Evolutionary conservation across 1,139 yeast species (phyloP).

Genomic region (Debaryomyces udenii): DNA sequence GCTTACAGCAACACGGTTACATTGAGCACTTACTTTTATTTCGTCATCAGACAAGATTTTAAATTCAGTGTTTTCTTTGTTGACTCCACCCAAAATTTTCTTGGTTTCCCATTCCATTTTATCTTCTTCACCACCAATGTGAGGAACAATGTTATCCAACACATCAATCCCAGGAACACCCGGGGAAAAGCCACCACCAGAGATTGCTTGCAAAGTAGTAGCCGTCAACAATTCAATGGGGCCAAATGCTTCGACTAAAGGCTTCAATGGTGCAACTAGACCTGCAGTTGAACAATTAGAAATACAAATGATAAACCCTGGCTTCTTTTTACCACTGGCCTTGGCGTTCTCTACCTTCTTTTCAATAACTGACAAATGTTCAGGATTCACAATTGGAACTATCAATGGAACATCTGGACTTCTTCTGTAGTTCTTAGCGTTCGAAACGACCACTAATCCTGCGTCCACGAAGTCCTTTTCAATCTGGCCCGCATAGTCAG

Average conservation of each 20-base stretch:
- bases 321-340: conserved; percentile 54
- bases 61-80: conserved; percentile 58
- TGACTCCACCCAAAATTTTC: conserved; percentile 78
- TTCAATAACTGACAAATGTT: conserved; percentile 79
- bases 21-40: conserved; percentile 89
- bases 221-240: conserved; percentile 86
- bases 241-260: conserved; percentile 85
- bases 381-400: conserved; percentile 96
- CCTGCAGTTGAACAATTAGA: conserved; percentile 99
- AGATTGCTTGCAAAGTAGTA: conserved; percentile 94
- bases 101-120: conserved; percentile 98
- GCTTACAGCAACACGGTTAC: conserved; percentile 94
- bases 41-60: conserved; percentile 67
- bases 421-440: conserved; percentile 95
- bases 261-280: conserved; percentile 93
- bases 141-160: conserved; percentile 92
- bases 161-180: conserved; percentile 97
- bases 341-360: conserved; percentile 57
- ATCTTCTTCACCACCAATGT: conserved; percentile 95
- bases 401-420: conserved; percentile 85
- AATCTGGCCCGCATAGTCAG: conserved; percentile 90
- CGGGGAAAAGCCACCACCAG: conserved; percentile 98
- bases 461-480: conserved; percentile 82
- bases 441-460: conserved; percentile 85
- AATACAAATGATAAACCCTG: conserved; percentile 90